Evolutionary conservation across 148 eudicot species (phyloP), one percentile per base, ranked within the genome.

Genomic region (Pharnaceum exiguum): DNA sequence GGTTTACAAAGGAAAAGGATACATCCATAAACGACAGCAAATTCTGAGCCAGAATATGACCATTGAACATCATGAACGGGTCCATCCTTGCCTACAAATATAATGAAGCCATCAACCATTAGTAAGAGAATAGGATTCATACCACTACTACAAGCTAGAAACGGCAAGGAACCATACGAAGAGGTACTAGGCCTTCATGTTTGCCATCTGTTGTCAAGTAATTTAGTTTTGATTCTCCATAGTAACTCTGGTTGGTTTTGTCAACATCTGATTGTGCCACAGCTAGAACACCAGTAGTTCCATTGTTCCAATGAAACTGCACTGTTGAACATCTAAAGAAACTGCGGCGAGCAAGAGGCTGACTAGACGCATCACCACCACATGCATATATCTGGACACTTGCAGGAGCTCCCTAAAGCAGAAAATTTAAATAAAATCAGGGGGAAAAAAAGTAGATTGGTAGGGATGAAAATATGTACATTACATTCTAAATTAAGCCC

Each of bases 21-120:
- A 93, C 98, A 85, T 70, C 98, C 98, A 75, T 93, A 93, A 50
- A 93, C 98, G 68, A 81, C 98, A 31, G 96, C 98, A 66, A 93
- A 93, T 57, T 88, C 94, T 74, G 82, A 75, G 43, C 98, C 96
- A 15, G 98, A 71, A 58, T 33, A 60, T 31, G 98, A 93, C 98
- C 98, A 93, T 51, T 84, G 96, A 72, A 89, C 98, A 81, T 93
- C 98, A 71, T 93, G 98, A 37, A 93, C 78, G 40, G 98, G 98
- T 50, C 98, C 98, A 60, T 93, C 98, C 78, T 88, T 83, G 69
- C 87, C 96, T 93, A 85, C 62, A 53, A 62, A 70, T 11, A 8
- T 19, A 49, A 25, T 48, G 30, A 51, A 51, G 37, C 43, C 47
- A 49, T 71, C 57, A 73, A 42, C 63, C 46, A 44, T 23, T 17